Conservation (phyloP, 23 red algal species). For the Gracilaria vermiculophylla region DNA sequence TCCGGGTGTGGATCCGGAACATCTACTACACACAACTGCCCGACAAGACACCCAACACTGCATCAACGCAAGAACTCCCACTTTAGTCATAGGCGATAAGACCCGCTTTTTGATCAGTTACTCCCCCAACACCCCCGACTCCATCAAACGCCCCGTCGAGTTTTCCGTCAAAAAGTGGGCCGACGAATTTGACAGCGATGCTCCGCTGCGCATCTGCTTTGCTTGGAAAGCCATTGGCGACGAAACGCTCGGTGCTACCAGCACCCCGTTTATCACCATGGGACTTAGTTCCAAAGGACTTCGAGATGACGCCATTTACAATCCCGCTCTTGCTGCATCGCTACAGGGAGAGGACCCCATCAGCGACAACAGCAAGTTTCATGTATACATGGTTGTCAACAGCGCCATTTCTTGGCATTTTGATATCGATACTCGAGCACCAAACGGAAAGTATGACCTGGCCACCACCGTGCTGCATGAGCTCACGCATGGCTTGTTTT, state of each 20-base stretch:
- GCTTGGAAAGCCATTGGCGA: neutral
- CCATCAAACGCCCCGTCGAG: slow-evolving; percentile 6
- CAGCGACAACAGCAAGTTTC: neutral
- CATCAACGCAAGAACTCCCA: neutral
- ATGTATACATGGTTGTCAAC: slow-evolving; percentile 53
- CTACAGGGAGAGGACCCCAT: slow-evolving; percentile 10
- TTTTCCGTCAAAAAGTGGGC: slow-evolving; percentile 55
- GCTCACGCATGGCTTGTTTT: slow-evolving; percentile 66
- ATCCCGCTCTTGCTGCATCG: slow-evolving; percentile 37
- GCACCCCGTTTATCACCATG: slow-evolving; percentile 18
- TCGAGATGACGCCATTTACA: slow-evolving; percentile 13
- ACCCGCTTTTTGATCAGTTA: neutral
- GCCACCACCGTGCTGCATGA: slow-evolving; percentile 66
- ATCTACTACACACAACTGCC: neutral
- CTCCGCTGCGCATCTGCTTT: slow-evolving; percentile 34
- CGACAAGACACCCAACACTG: neutral
- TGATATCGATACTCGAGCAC: neutral
- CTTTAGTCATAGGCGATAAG: neutral
- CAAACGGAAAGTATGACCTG: slow-evolving; percentile 32
- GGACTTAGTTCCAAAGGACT: neutral
- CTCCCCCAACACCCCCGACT: neutral
- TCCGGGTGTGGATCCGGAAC: neutral
- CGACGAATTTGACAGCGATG: slow-evolving; percentile 36
- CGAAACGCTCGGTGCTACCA: slow-evolving; percentile 23
- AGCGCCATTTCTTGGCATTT: slow-evolving; percentile 49